Percentiles rank a stretch among this genome's conserved stretches.
Evolutionary conservation across 495 filamentous ascomycete species (phyloP).

Genomic region (Hypoxylon trugodes): DNA sequence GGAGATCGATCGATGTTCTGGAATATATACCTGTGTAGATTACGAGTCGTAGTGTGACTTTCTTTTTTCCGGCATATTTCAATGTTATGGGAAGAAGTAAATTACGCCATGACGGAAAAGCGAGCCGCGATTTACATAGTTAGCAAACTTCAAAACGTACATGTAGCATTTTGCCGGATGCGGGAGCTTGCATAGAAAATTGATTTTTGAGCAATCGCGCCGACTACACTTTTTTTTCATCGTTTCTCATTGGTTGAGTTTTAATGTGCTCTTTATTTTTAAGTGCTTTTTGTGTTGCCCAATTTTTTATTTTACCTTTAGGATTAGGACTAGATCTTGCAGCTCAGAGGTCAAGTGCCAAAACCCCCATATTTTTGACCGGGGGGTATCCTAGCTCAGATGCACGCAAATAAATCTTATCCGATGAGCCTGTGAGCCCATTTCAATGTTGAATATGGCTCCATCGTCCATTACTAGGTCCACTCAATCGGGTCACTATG

Average conservation of each 20-base stretch:
- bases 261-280: constrained; percentile 15
- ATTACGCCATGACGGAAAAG: constrained; percentile 19
- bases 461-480: constrained; percentile 11
- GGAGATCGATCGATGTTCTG: constrained; percentile 1
- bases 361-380: neutral
- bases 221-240: neutral
- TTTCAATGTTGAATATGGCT: neutral
- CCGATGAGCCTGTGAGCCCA: too few relatives aligned
- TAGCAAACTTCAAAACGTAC: constrained; percentile 4
- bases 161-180: constrained; percentile 33
- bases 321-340: neutral
- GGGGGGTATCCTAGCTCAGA: constrained; percentile 12
- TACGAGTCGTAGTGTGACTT: too few relatives aligned
- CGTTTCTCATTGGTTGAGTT: neutral
- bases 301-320: neutral
- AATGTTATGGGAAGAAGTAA: constrained; percentile 3
- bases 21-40: too few relatives aligned
- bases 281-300: too few relatives aligned
- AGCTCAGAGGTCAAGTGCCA: neutral
- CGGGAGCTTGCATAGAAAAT: constrained; percentile 20
- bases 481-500: constrained; percentile 18
- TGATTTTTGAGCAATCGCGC: constrained; percentile 16
- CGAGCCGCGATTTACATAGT: constrained; percentile 18
- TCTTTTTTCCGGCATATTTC: too few relatives aligned
- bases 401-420: neutral